phyloP scores from a whole-genome alignment of 2,329 filamentous ascomycete genomes.

The Rutstroemia sydowiana region DNA sequence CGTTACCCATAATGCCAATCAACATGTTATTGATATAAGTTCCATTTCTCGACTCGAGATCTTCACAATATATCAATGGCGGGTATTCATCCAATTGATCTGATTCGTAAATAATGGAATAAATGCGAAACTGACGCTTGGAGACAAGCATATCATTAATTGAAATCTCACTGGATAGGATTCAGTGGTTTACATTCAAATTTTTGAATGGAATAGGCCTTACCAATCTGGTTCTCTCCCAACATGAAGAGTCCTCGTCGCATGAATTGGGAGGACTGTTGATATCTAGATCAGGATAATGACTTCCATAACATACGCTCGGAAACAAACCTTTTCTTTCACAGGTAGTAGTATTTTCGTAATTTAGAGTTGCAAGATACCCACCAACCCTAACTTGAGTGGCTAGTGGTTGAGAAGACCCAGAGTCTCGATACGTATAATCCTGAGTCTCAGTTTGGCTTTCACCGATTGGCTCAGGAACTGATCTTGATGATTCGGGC shows the following conservation, averaged over 20 bases:
- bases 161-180: conserved; percentile 31
- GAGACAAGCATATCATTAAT: conserved; percentile 40
- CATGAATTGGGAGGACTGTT: conserved; percentile 4
- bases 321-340: conserved; percentile 1
- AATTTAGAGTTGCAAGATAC: background rate
- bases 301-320: background rate
- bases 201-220: background rate
- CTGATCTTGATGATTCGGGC: background rate
- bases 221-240: conserved; percentile 29
- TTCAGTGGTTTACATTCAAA: background rate
- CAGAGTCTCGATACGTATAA: background rate
- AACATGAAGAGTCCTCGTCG: conserved; percentile 12
- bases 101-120: conserved; percentile 44
- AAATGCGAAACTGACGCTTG: conserved; percentile 48
- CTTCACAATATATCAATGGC: conserved; percentile 47
- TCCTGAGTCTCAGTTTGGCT: background rate
- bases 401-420: background rate
- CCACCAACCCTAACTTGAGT: background rate
- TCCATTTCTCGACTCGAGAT: conserved; percentile 46
- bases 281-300: background rate
- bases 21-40: conserved; percentile 43
- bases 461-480: background rate
- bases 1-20: conserved; percentile 36
- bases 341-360: conserved; percentile 1
- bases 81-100: conserved; percentile 20